A percentile compares a stretch with the other conserved stretches of the same genome.
Conservation (phyloP, 306 rosid genomes). For the Begonia masoniana region DNA sequence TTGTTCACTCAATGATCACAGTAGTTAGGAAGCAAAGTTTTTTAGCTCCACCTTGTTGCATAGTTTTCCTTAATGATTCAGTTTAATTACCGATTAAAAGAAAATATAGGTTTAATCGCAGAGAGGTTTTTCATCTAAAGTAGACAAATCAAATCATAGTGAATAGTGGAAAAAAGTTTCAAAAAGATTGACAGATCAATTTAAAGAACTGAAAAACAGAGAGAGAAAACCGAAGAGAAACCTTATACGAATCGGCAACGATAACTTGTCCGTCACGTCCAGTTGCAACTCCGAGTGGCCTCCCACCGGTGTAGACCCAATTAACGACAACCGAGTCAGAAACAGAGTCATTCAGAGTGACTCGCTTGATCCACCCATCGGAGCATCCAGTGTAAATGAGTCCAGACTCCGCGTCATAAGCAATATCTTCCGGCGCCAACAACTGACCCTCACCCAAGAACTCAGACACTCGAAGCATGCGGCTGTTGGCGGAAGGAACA, state of each 20-base stretch:
- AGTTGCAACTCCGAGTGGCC: constrained; percentile 56
- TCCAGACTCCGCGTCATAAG: constrained; percentile 23
- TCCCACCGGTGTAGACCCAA: constrained; percentile 68
- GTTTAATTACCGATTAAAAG: too few relatives aligned
- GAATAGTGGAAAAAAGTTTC: too few relatives aligned
- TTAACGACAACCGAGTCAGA: constrained; percentile 26
- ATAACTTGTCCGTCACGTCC: constrained; percentile 19
- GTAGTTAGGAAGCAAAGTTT: too few relatives aligned
- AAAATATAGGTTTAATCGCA: too few relatives aligned
- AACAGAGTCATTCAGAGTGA: constrained; percentile 30
- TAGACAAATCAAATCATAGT: too few relatives aligned
- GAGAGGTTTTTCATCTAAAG: too few relatives aligned
- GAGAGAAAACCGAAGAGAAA: background rate
- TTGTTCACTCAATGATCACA: too few relatives aligned
- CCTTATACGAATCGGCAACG: constrained; percentile 41
- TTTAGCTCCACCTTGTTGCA: too few relatives aligned
- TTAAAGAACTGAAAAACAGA: background rate
- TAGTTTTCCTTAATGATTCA: too few relatives aligned
- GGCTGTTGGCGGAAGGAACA: constrained; percentile 17
- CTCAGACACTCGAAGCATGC: constrained; percentile 25
- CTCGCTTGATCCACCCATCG: constrained; percentile 69
- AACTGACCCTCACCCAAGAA: constrained; percentile 20
- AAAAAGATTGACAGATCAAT: too few relatives aligned
- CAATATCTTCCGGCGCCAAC: constrained; percentile 38
- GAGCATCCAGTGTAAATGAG: constrained; percentile 51